Percentiles rank a stretch among this genome's conserved stretches.
These are phyloP conservation scores for Komagataella pastoris DNA, from an alignment of 805 yeast species.

Conservation along the genomic window DNA sequence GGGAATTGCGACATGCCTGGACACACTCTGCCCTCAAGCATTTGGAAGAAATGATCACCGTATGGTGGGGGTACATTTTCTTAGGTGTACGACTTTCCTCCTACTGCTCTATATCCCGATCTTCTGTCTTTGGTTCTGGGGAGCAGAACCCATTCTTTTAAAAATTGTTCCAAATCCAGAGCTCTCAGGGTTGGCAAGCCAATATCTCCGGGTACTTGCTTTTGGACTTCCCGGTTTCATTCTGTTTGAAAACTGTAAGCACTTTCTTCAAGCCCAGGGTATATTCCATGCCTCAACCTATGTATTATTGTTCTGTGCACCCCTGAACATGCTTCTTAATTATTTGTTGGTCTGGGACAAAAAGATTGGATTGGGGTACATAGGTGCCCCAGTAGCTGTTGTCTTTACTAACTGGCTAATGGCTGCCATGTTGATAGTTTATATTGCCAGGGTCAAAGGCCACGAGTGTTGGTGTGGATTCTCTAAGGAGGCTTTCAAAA, in stretches of 20 bases:
- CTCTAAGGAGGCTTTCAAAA: conserved; percentile 22
- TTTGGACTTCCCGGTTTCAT: conserved; percentile 61
- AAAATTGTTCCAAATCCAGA: conserved; percentile 17
- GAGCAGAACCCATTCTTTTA: conserved; percentile 37
- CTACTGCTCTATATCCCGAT: conserved; percentile 40
- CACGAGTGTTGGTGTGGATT: conserved; percentile 26
- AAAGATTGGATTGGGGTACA: conserved; percentile 41
- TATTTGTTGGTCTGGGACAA: conserved; percentile 58
- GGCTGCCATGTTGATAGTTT: conserved; percentile 41
- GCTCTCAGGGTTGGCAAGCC: conserved; percentile 39
- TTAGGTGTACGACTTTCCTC: conserved; percentile 50
- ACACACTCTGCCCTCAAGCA: conserved; percentile 69
- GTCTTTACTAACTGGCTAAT: conserved; percentile 59
- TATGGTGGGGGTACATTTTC: conserved; percentile 54
- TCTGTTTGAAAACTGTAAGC: conserved; percentile 55
- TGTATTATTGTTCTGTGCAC: conserved; percentile 58
- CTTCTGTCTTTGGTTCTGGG: conserved; percentile 44
- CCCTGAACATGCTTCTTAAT: conserved; percentile 55
- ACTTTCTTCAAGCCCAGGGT: conserved; percentile 67
- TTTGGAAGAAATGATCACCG: conserved; percentile 55
- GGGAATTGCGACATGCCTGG: conserved; percentile 69
- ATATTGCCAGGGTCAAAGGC: conserved; percentile 30
- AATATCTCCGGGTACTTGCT: conserved; percentile 39
- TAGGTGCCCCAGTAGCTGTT: conserved; percentile 71
- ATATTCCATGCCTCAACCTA: conserved; percentile 72